A percentile compares a stretch with the other conserved stretches of the same genome.
phyloP scores from a whole-genome alignment of 2,329 filamentous ascomycete species.

The Pseudocercospora pini-densiflorae region DNA sequence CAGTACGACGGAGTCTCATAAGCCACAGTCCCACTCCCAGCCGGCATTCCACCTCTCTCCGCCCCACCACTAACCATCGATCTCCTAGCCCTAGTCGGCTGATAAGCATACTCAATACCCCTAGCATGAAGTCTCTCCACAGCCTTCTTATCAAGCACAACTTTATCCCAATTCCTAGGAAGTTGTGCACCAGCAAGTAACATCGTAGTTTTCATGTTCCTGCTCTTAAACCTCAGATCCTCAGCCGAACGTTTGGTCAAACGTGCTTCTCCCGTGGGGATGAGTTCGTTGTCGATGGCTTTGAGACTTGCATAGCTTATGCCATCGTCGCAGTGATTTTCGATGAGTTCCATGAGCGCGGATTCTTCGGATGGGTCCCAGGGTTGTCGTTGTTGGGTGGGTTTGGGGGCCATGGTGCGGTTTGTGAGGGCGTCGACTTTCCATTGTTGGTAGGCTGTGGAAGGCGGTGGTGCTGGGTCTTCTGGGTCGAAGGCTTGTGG shows the following conservation, averaged over 20 bases:
- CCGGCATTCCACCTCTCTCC: not conserved
- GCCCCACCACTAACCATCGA: not conserved
- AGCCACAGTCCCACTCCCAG: not conserved
- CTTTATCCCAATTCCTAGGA: conserved; percentile 50
- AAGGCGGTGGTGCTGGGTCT: conserved; percentile 11
- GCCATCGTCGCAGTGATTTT: conserved; percentile 44
- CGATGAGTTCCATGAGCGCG: conserved; percentile 56
- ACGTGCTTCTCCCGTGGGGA: conserved; percentile 29
- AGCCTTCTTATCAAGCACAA: conserved; percentile 49
- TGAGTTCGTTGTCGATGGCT: conserved; percentile 32
- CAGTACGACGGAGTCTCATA: not conserved
- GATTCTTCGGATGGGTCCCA: conserved; percentile 44
- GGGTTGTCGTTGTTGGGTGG: conserved; percentile 37
- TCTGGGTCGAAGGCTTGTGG: conserved; percentile 21
- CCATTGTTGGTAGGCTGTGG: conserved; percentile 25
- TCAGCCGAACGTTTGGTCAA: conserved; percentile 54
- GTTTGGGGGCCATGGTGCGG: conserved; percentile 25
- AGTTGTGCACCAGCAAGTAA: conserved; percentile 45
- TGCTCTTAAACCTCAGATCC: conserved; percentile 51
- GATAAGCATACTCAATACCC: conserved; percentile 36
- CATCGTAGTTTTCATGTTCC: conserved; percentile 56
- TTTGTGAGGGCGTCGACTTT: conserved; percentile 30
- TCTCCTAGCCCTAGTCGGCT: conserved; percentile 3
- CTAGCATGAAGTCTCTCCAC: conserved; percentile 38
- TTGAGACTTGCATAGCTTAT: conserved; percentile 55